Percentiles rank a stretch among this genome's conserved stretches.
phyloP scores from a whole-genome alignment of 495 filamentous ascomycete species.

The Neurospora africana region DNA sequence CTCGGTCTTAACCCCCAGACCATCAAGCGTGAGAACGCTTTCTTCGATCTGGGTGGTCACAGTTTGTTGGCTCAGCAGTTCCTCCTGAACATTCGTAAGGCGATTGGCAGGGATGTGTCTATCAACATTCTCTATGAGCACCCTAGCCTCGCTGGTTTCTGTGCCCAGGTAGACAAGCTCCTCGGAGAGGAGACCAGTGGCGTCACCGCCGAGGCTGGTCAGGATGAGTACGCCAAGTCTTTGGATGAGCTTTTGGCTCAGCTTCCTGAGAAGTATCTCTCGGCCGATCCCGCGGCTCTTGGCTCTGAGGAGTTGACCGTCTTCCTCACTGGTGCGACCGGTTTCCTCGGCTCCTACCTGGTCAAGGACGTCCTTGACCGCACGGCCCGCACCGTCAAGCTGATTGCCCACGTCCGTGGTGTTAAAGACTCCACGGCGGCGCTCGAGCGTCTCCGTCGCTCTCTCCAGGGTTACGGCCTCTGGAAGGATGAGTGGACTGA shows the following conservation, averaged over 20 bases:
- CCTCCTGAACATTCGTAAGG: constrained; percentile 55
- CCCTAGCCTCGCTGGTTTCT: constrained; percentile 63
- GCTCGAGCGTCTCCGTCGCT: constrained; percentile 40
- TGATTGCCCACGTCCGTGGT: constrained; percentile 69
- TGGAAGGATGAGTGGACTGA: constrained; percentile 64
- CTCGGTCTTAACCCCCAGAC: constrained; percentile 46
- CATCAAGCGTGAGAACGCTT: constrained; percentile 55
- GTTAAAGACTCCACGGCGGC: constrained; percentile 42
- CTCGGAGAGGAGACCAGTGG: constrained; percentile 22
- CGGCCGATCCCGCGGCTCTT: constrained; percentile 22
- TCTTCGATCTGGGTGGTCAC: constrained; percentile 86
- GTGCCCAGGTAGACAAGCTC: constrained; percentile 60
- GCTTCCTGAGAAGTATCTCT: constrained; percentile 28
- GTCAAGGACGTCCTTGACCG: constrained; percentile 62
- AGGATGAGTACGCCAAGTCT: constrained; percentile 56
- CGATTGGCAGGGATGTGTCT: constrained; percentile 53
- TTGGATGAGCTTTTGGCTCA: constrained; percentile 35
- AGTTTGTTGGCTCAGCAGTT: constrained; percentile 81
- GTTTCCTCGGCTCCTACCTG: constrained; percentile 80
- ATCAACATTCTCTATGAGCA: constrained; percentile 70
- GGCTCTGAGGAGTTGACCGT: constrained; percentile 41
- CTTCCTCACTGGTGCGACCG: constrained; percentile 84
- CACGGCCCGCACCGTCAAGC: constrained; percentile 42
- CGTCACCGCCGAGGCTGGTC: constrained; percentile 42
- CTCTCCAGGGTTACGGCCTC: constrained; percentile 62